Conservation (phyloP, 2,329 filamentous ascomycete species). For the Pyrenophora seminiperda region DNA sequence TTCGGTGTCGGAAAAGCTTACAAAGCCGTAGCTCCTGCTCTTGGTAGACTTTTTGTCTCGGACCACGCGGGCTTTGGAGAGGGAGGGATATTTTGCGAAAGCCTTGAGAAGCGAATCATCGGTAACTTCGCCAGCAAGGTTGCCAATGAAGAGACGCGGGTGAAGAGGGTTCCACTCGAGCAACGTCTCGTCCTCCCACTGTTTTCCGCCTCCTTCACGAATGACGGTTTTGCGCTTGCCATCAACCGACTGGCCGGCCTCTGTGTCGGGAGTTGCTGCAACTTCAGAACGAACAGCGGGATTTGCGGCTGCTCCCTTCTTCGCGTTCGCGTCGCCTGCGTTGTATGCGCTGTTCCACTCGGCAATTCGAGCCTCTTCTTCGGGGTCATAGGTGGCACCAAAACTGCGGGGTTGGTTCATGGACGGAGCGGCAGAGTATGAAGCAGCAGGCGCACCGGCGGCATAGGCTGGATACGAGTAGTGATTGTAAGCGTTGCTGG, state of each 20-base stretch:
- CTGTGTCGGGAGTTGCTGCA: conserved; percentile 50
- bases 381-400: conserved; percentile 64
- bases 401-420: conserved; percentile 35
- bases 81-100: conserved; percentile 83
- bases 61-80: conserved; percentile 91
- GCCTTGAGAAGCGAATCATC: conserved; percentile 95
- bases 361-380: conserved; percentile 88
- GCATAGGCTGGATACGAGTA: conserved; percentile 79
- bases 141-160: conserved; percentile 93
- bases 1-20: conserved; percentile 92
- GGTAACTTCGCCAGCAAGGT: conserved; percentile 94
- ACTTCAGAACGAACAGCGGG: conserved; percentile 45
- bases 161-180: conserved; percentile 96
- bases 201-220: conserved; percentile 86
- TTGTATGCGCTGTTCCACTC: conserved; percentile 94
- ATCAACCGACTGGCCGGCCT: conserved; percentile 55
- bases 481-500: conserved; percentile 53
- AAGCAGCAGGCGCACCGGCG: conserved; percentile 41
- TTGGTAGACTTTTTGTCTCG: conserved; percentile 96
- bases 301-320: conserved; percentile 51
- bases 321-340: conserved; percentile 59
- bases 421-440: conserved; percentile 26
- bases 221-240: conserved; percentile 84
- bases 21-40: conserved; percentile 94
- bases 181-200: conserved; percentile 85